Evolutionary conservation across 352 stramenopile genomes (phyloP), one percentile per base, ranked within the genome.

Genomic region (Phytophthora syringae): DNA sequence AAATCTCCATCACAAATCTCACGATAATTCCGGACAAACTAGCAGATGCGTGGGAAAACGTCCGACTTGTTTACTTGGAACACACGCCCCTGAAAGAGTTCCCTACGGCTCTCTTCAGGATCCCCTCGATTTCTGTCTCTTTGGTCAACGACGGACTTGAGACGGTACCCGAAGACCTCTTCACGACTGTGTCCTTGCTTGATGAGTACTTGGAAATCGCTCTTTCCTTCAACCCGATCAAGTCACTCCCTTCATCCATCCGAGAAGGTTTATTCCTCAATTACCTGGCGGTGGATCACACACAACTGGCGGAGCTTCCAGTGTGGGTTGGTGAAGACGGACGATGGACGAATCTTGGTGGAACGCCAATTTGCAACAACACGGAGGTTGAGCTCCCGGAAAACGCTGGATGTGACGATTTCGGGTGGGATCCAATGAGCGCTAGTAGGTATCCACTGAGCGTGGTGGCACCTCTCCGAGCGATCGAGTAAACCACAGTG

Each of bases 1-100:
- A 85, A 40, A 56, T 85, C 27, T 67, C 45, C n/a, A 28, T 57
- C 16, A 80, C 74, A 20, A 85, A 85, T 32, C 52, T 80, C 24
- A 80, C 64, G 2, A 51, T 9, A 15, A 21, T 85, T 2, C 70
- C 79, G 2, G 37, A 63, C 12, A 42, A 74, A 60, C 49, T 84
- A 7, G 24, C 55, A 22, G 11, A 63, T 11, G 63, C 51, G 11
- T 87, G 75, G 73, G 22, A n/a, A 24, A 58, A 37, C 7, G 45
- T 69, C 5, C 13, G 53, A 16, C 27, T 69, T 13, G 2, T 69
- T 10, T 69, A 69, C 61, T 30, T 82, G 21, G 75, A 87, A 21
- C 57, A 75, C 50, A 59, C 64, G 7, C 53, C 52, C 12, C 18
- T 84, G 16, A 56, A 58, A 0, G 48, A 44, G 45, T 79, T 84